Evolutionary conservation across 495 filamentous ascomycete genomes (phyloP).

Genomic region (Amphirosellinia nigrospora): DNA sequence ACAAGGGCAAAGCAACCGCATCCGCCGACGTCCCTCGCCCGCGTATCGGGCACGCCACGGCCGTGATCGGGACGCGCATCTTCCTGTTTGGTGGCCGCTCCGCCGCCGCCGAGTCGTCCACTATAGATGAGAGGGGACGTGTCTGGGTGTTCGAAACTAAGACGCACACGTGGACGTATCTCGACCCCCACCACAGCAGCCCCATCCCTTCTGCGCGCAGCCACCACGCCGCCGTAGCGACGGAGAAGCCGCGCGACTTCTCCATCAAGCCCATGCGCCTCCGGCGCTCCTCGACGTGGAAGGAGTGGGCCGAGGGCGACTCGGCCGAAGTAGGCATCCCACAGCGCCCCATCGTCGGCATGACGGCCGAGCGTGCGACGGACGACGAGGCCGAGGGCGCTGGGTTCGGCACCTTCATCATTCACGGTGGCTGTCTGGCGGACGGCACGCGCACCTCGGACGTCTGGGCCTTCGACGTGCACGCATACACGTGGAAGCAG

Average conservation of each 20-base stretch:
- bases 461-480: conserved; percentile 74
- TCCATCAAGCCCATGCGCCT: conserved; percentile 31
- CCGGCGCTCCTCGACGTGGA: conserved; percentile 41
- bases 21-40: conserved; percentile 50
- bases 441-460: conserved; percentile 61
- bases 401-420: conserved; percentile 64
- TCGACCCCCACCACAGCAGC: conserved; percentile 54
- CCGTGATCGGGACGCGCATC: conserved; percentile 63
- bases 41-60: conserved; percentile 64
- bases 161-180: conserved; percentile 59
- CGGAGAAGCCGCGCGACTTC: conserved; percentile 53
- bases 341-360: conserved; percentile 55
- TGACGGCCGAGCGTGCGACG: conserved; percentile 49
- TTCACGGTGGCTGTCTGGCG: conserved; percentile 73
- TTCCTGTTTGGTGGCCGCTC: conserved; percentile 68
- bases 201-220: conserved; percentile 52
- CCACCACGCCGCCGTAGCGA: conserved; percentile 55
- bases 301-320: conserved; percentile 52
- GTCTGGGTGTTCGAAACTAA: conserved; percentile 71
- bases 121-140: conserved; percentile 65
- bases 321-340: conserved; percentile 49
- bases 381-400: conserved; percentile 55
- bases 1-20: conserved; percentile 21
- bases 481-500: conserved; percentile 63
- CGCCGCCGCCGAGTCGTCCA: conserved; percentile 45